phyloP scores from a whole-genome alignment of 345 rosid genomes.

The Boechera retrofracta region DNA sequence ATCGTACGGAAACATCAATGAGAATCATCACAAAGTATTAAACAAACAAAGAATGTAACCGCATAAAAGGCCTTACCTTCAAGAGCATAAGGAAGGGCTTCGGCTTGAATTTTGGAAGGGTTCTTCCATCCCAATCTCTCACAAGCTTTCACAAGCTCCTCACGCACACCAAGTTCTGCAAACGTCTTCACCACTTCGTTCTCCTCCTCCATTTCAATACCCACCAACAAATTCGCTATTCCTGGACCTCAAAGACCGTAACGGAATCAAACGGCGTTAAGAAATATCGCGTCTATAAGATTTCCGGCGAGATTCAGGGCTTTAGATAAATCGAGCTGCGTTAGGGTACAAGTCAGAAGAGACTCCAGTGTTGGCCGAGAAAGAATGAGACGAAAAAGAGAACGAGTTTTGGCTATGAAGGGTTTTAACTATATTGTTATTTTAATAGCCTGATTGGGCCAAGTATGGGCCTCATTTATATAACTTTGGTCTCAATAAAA shows the following conservation, averaged over 20 bases:
- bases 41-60: too few species aligned
- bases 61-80: conserved; percentile 49
- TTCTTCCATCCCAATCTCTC: conserved; percentile 72
- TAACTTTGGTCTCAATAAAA: too few species aligned
- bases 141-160: conserved; percentile 75
- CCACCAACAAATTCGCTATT: neutral
- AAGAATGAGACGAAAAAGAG: neutral
- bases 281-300: neutral
- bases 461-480: neutral
- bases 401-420: neutral
- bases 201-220: conserved; percentile 52
- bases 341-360: neutral
- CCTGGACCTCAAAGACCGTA: neutral
- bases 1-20: neutral
- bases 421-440: conserved; percentile 12
- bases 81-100: conserved; percentile 83
- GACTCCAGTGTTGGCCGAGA: neutral
- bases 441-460: neutral
- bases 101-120: conserved; percentile 84
- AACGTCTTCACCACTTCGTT: conserved; percentile 70
- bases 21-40: neutral
- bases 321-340: neutral
- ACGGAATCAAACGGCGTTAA: neutral
- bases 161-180: conserved; percentile 71
- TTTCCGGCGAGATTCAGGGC: conserved; percentile 17